Evolutionary conservation across 2,329 filamentous ascomycete genomes (phyloP), one percentile per base, ranked within the genome.

Genomic region (Paecilomyces dactylethromorphus): DNA sequence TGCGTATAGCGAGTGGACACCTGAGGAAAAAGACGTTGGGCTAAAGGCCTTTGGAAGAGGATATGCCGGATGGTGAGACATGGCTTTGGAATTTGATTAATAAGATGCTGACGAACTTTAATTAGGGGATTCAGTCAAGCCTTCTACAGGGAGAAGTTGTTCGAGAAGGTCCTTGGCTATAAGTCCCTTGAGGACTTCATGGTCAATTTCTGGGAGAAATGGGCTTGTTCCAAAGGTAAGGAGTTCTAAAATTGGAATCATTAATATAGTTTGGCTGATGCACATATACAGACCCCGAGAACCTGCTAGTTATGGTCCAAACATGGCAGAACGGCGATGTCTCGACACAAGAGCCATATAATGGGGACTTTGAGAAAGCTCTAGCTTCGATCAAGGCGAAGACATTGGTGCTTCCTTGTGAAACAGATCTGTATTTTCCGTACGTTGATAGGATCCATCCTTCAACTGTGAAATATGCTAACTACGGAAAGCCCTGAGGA

Each of bases 351-450:
- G 80, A 85, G 57, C 86, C 84, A 2, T 92, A 89, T 63, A 81
- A 87, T 59, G 86, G 84, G 1, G 75, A 89, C 62, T 88, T 91
- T 62, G 80, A 82, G 59, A 80, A 81, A 56, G 85, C 87, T 0
- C 81, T 93, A 83, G 78, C 79, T 53, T 81, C 78, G 2, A 91
- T 93, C 71, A 89, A 87, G 69, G 87, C 89, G 1, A 90, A 86
- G 65, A 86, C 84, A 0, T 74, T 93, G 50, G 87, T 93, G 3
- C 71, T 92, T 13, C 90, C 90, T 0, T 76, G 79, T 22, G 85
- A 89, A 69, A 92, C 88, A 0, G 90, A 93, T 68, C 78, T 93
- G 3, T 93, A 93, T 69, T 93, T 94, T 64, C 88, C 90, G 79
- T 85, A 69, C 74, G 82, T 75, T 53, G 15, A 31, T 11, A 22